These are phyloP conservation scores for Alopecurus myosuroides DNA, from an alignment of 176 grass and related monocot species.

Conservation along the genomic window DNA sequence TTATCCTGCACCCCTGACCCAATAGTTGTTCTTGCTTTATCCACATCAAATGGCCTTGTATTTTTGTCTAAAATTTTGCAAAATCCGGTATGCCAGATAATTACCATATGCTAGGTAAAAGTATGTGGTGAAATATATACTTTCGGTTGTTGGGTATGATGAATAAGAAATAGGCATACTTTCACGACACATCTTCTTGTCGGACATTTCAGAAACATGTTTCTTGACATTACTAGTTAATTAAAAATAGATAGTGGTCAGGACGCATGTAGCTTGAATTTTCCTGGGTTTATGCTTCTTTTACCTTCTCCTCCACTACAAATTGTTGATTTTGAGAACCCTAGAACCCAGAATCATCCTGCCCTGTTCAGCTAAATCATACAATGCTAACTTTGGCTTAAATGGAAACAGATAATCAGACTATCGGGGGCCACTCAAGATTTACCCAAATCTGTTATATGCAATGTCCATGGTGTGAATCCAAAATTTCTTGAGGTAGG, in stretches of 20 bases:
- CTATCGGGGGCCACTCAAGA: conserved; percentile 90
- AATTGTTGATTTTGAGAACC: conserved; percentile 8
- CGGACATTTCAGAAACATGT: neutral
- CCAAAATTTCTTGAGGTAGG: conserved; percentile 93
- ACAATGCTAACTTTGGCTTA: neutral
- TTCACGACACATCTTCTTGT: neutral
- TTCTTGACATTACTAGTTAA: neutral
- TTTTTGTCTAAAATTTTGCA: neutral
- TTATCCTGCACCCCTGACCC: neutral
- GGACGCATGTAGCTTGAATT: neutral
- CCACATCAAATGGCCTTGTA: neutral
- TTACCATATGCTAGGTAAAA: neutral
- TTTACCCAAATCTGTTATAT: conserved; percentile 73
- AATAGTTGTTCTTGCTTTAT: neutral
- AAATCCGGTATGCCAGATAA: neutral
- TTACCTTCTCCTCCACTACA: neutral
- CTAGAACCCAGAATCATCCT: neutral
- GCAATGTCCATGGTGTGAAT: conserved; percentile 97
- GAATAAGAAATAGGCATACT: neutral
- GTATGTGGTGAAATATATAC: neutral
- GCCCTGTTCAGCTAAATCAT: neutral
- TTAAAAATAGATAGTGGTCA: neutral
- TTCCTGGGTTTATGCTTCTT: neutral
- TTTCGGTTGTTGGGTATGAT: neutral
- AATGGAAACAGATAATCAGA: conserved; percentile 64